Base-by-base conservation (phyloP, 306 rosid species). In the Cucumis cinereus region DNA sequence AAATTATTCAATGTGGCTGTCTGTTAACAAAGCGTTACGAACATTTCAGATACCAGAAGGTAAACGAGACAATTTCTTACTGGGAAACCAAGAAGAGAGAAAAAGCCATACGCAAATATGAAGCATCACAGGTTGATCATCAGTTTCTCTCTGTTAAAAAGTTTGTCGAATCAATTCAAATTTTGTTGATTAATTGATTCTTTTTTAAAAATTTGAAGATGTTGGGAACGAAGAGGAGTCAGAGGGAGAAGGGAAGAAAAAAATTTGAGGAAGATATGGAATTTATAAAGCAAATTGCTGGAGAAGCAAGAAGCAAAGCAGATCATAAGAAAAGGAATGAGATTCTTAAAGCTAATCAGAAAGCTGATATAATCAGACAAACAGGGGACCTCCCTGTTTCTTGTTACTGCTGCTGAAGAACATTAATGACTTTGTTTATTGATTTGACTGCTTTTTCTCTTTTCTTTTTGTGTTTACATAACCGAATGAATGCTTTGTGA, bases 71-170 rank as follows among this genome's bases (percentile, higher is more conserved):
- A 11, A 89, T 92, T 77, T 78, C 55, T 73, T 77, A 87, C 41
- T 92, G 99, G 99, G 97, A 89, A 84, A 75, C 38, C 61, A 85
- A 89, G 81, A 89, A 86, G 88, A 84, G 22, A 82, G 72, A 0
- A 17, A 87, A 84, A 73, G 89, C 90, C 73, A 88, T 52, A 80
- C 69, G 45, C 38, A 74, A 56, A 76, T 82, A 81, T 30, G 49
- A 77, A 14, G 76, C 16, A 54, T 76, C 64, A 38, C 83, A 95
- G 99, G 99, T 95, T 94, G 76, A 49, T 9, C 1, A 41, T 38
- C 53, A 12, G 17, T 52, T 66, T 50, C 68, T 56, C 11, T 26
- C 13, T 81, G 53, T 74, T 53, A 57, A 74, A 74, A 33, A 47
- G 28, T 67, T 28, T 17, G 28, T 17, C n/a, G 2, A 16, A 6